A percentile compares a stretch with the other conserved stretches of the same genome.
These are phyloP conservation scores for Lomentospora prolificans DNA, from an alignment of 2,329 filamentous ascomycete species.

Conservation along the genomic window DNA sequence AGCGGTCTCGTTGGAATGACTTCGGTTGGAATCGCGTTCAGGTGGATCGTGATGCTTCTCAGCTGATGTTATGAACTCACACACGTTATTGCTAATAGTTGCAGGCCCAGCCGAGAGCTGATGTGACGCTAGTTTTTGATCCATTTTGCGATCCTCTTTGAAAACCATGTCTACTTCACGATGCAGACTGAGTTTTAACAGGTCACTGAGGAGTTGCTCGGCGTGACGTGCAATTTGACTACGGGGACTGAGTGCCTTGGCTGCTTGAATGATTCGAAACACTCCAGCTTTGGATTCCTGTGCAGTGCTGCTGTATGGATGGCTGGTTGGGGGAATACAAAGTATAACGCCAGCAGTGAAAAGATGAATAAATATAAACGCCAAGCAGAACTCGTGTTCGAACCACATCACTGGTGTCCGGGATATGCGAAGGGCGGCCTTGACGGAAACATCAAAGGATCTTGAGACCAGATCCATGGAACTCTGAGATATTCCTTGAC, in stretches of 20 bases:
- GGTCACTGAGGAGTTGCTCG: conserved; percentile 17
- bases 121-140: not conserved
- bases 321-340: conserved; percentile 19
- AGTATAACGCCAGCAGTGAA: conserved; percentile 17
- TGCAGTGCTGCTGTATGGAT: conserved; percentile 17
- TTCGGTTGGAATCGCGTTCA: not conserved
- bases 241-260: conserved; percentile 13
- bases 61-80: not conserved
- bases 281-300: conserved; percentile 20
- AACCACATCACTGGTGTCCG: conserved; percentile 17
- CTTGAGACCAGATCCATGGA: conserved; percentile 5
- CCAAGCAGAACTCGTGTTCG: conserved; percentile 15
- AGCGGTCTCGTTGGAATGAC: not conserved
- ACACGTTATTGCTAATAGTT: not conserved
- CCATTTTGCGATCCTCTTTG: conserved; percentile 5
- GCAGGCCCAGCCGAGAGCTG: not conserved
- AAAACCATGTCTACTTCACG: conserved; percentile 11
- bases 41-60: not conserved
- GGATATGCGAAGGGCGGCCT: conserved; percentile 20
- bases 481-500: conserved; percentile 5
- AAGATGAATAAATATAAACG: conserved; percentile 13
- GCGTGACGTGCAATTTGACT: conserved; percentile 19
- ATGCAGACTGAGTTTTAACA: conserved; percentile 16
- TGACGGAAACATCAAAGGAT: conserved; percentile 15
- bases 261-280: conserved; percentile 19